Evolutionary conservation across 2,329 filamentous ascomycete genomes (phyloP).

Genomic region (Pseudonectria foliicola): DNA sequence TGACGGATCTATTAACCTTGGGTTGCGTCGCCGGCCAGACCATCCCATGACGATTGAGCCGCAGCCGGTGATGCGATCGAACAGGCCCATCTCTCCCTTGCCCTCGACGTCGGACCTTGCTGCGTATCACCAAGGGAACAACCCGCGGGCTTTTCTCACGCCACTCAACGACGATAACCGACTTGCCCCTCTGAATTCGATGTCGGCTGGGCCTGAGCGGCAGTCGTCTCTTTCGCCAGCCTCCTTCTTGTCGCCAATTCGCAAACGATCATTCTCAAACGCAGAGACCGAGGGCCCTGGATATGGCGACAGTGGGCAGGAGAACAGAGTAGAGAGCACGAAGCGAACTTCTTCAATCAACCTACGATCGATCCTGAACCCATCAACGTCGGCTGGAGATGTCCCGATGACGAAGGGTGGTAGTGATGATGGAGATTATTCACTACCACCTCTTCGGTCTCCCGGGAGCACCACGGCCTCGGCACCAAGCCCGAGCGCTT

Average conservation of each 20-base stretch:
- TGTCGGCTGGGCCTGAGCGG: conserved; percentile 38
- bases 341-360: conserved; percentile 68
- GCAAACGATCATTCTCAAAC: conserved; percentile 62
- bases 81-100: conserved; percentile 37
- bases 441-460: conserved; percentile 36
- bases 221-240: conserved; percentile 54
- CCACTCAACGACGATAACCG: conserved; percentile 50
- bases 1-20: conserved; percentile 59
- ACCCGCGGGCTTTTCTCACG: conserved; percentile 29
- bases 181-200: conserved; percentile 47
- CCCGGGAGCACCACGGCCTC: conserved; percentile 34
- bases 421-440: conserved; percentile 33
- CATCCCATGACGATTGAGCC: conserved; percentile 41
- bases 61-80: conserved; percentile 36
- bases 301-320: conserved; percentile 33
- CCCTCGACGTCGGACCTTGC: conserved; percentile 38
- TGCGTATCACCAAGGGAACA: conserved; percentile 43
- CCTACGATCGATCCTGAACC: conserved; percentile 69
- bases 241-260: conserved; percentile 50
- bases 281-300: conserved; percentile 43
- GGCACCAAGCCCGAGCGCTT: conserved; percentile 34
- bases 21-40: conserved; percentile 43
- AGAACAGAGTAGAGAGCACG: conserved; percentile 28
- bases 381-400: conserved; percentile 27
- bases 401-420: conserved; percentile 19